Evolutionary conservation across 2,329 filamentous ascomycete genomes (phyloP).

Genomic region (Didymella arachidicola): DNA sequence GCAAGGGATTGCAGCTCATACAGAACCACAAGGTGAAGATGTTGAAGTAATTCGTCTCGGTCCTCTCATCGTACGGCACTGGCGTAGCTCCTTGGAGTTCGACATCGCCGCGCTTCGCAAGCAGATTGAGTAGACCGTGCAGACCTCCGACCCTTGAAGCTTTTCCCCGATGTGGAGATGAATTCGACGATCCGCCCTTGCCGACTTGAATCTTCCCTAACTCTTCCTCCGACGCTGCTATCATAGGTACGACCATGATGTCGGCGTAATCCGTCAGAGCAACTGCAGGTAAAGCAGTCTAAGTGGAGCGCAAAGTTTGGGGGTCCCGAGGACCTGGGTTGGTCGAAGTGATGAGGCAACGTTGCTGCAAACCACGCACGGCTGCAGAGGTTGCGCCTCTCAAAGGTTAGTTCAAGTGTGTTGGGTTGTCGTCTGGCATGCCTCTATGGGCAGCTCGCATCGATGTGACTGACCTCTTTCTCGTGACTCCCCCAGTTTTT

Average conservation of each 20-base stretch:
- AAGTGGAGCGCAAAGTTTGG: constrained; percentile 14
- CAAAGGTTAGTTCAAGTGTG: not conserved
- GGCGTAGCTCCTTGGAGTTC: constrained; percentile 61
- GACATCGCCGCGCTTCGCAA: constrained; percentile 38
- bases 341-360: not conserved
- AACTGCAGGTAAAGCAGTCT: constrained; percentile 3
- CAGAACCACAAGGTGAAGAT: constrained; percentile 70
- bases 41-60: constrained; percentile 61
- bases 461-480: constrained; percentile 1
- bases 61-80: constrained; percentile 63
- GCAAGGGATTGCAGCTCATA: constrained; percentile 64
- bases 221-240: constrained; percentile 20
- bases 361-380: constrained; percentile 4
- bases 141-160: constrained; percentile 23
- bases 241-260: constrained; percentile 22
- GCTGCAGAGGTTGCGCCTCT: not conserved
- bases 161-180: constrained; percentile 6
- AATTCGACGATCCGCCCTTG: constrained; percentile 2
- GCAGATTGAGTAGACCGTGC: constrained; percentile 27
- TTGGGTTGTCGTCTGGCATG: not conserved
- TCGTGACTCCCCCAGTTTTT: constrained; percentile 19
- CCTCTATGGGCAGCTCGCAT: constrained; percentile 5
- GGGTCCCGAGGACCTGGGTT: constrained; percentile 8
- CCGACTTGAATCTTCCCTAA: constrained; percentile 20
- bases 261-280: constrained; percentile 5